phyloP scores from a whole-genome alignment of 192 early-diverging fungal genomes.

The Pilaira anomala region DNA sequence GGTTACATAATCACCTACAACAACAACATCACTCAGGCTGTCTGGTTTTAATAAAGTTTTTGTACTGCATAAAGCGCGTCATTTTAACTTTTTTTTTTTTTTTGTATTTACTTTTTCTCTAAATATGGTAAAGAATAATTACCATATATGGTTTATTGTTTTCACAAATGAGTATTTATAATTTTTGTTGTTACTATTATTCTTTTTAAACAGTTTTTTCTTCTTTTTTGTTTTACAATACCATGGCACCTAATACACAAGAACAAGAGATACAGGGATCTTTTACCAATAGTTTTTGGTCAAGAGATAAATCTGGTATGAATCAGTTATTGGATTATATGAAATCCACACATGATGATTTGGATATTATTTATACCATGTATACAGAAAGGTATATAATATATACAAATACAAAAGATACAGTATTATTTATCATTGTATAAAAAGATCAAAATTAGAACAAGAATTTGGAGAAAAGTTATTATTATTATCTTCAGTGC shows the following conservation, averaged over 20 bases:
- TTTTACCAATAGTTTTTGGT: constrained; percentile 6
- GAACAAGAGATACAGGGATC: background rate
- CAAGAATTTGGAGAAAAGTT: constrained; percentile 21
- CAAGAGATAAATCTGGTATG: constrained; percentile 11
- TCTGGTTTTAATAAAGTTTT: too few relatives aligned
- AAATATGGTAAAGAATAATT: too few relatives aligned
- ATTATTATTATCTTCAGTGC: background rate
- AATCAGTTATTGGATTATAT: constrained; percentile 13
- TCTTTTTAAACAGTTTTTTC: too few relatives aligned
- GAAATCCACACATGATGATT: background rate
- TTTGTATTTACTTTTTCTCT: too few relatives aligned
- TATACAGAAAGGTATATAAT: constrained; percentile 17
- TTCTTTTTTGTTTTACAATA: too few relatives aligned
- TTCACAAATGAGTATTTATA: too few relatives aligned
- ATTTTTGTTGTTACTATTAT: too few relatives aligned
- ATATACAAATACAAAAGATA: background rate
- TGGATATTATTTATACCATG: constrained; percentile 2
- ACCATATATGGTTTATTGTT: too few relatives aligned
- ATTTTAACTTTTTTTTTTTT: too few relatives aligned
- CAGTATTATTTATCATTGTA: background rate
- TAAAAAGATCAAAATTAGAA: constrained; percentile 2
- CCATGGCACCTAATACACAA: constrained; percentile 2
- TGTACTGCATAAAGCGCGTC: too few relatives aligned
- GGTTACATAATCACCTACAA: too few relatives aligned
- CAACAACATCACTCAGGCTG: too few relatives aligned